phyloP scores from a whole-genome alignment of 1,284 basidiomycete species.

The Farysia itapuensis region DNA sequence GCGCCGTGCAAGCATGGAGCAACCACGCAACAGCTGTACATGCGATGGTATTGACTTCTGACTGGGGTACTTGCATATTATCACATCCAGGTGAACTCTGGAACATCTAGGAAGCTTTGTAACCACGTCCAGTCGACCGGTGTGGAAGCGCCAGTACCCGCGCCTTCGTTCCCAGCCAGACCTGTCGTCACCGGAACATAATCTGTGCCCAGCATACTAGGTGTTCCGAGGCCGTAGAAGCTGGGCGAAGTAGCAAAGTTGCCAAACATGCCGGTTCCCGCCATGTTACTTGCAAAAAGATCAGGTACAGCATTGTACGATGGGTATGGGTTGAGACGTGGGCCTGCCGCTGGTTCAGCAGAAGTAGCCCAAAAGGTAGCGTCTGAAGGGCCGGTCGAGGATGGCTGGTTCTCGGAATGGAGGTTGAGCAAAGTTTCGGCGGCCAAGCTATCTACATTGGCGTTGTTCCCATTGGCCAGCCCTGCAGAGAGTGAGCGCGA shows the following conservation, averaged over 20 bases:
- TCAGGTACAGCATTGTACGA: neutral
- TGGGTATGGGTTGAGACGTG: conserved; percentile 1
- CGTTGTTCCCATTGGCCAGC: neutral
- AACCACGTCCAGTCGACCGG: conserved; percentile 40
- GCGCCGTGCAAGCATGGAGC: too few relatives aligned
- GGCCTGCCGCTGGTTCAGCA: neutral
- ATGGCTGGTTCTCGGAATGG: conserved; percentile 14
- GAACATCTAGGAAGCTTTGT: conserved; percentile 38
- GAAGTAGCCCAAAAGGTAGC: neutral
- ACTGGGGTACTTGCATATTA: too few relatives aligned
- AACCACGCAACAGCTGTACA: too few relatives aligned
- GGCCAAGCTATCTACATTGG: conserved; percentile 19
- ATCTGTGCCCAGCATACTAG: neutral
- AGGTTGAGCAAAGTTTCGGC: conserved; percentile 33
- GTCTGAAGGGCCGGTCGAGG: neutral
- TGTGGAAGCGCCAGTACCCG: conserved; percentile 21
- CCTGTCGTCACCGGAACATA: neutral
- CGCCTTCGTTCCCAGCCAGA: neutral
- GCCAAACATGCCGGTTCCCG: conserved; percentile 30
- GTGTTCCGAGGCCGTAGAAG: conserved; percentile 6
- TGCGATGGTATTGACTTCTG: too few relatives aligned
- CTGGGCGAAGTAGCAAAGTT: conserved; percentile 14
- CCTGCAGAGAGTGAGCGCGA: conserved; percentile 2
- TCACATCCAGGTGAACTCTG: conserved; percentile 38
- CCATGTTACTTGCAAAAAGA: neutral